phyloP scores from a whole-genome alignment of 805 yeast genomes.

The Cyberlindnera mississippiensis region DNA sequence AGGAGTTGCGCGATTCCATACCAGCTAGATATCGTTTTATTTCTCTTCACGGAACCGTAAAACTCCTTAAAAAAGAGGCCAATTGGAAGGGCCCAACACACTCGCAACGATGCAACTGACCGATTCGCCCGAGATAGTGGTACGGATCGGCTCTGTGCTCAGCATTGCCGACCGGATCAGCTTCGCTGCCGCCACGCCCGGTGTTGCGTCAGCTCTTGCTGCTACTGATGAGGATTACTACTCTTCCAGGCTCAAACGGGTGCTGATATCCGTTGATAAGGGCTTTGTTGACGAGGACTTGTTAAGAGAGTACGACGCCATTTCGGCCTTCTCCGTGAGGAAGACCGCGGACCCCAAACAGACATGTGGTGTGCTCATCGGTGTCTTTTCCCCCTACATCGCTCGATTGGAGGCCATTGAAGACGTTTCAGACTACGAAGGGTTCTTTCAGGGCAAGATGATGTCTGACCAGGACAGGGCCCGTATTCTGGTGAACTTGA shows the following conservation, averaged over 20 bases:
- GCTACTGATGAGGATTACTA: constrained; percentile 14
- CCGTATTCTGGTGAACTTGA: constrained; percentile 17
- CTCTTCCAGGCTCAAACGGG: constrained; percentile 9
- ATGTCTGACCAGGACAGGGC: constrained; percentile 26
- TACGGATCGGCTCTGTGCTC: constrained; percentile 13
- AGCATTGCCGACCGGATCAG: constrained; percentile 21
- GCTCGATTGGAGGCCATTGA: constrained; percentile 6
- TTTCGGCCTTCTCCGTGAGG: constrained; percentile 12
- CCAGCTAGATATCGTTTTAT: too few relatives aligned
- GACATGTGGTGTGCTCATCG: constrained; percentile 11
- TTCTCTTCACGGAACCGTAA: too few relatives aligned
- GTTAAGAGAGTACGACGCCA: constrained; percentile 17
- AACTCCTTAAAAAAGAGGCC: too few relatives aligned
- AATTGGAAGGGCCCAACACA: too few relatives aligned
- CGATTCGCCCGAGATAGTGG: constrained; percentile 6
- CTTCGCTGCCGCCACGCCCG: constrained; percentile 10
- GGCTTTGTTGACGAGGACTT: constrained; percentile 13
- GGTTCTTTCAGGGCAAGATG: constrained; percentile 13
- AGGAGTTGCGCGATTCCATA: too few relatives aligned
- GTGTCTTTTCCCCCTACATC: constrained; percentile 13
- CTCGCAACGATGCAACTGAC: not conserved
- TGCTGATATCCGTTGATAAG: constrained; percentile 18
- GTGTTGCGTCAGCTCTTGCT: constrained; percentile 7
- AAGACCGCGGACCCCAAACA: constrained; percentile 22
- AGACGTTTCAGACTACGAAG: constrained; percentile 15